phyloP scores from a whole-genome alignment of 108 stramenopile species.

The Skeletonema costatum region DNA sequence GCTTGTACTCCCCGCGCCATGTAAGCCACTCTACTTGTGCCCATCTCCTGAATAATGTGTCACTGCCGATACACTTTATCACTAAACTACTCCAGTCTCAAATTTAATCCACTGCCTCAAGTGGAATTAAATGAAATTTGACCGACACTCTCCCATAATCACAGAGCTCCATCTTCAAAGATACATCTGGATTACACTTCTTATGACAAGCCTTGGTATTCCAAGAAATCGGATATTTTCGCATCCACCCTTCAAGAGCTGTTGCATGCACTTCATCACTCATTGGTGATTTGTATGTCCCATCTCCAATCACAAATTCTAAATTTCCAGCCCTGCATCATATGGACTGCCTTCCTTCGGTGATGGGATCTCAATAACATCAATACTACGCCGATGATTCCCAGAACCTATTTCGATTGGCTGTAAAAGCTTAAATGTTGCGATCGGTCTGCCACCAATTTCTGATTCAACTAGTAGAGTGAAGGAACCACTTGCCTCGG shows the following conservation, averaged over 20 bases:
- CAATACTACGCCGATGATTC: background rate
- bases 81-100: constrained; percentile 15
- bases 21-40: too few species aligned
- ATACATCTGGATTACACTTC: constrained; percentile 56
- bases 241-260: constrained; percentile 21
- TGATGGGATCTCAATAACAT: constrained; percentile 55
- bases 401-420: constrained; percentile 16
- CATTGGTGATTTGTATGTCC: constrained; percentile 11
- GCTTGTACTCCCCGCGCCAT: too few species aligned
- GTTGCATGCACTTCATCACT: constrained; percentile 31
- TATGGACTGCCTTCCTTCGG: constrained; percentile 60
- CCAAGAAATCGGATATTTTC: constrained; percentile 42
- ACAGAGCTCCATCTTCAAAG: constrained; percentile 35
- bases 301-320: constrained; percentile 57
- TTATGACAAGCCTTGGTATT: constrained; percentile 49
- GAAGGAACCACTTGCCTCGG: background rate
- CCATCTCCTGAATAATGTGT: too few species aligned
- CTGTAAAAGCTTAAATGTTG: constrained; percentile 38
- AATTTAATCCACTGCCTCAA: constrained; percentile 42
- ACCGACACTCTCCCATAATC: constrained; percentile 39
- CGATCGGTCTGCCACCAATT: constrained; percentile 56
- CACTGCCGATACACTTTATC: background rate
- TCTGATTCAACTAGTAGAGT: constrained; percentile 50
- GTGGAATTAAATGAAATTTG: constrained; percentile 55
- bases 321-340: constrained; percentile 51